Conservation (phyloP, 2,329 filamentous ascomycete genomes). For the Curvularia verruculosa region DNA sequence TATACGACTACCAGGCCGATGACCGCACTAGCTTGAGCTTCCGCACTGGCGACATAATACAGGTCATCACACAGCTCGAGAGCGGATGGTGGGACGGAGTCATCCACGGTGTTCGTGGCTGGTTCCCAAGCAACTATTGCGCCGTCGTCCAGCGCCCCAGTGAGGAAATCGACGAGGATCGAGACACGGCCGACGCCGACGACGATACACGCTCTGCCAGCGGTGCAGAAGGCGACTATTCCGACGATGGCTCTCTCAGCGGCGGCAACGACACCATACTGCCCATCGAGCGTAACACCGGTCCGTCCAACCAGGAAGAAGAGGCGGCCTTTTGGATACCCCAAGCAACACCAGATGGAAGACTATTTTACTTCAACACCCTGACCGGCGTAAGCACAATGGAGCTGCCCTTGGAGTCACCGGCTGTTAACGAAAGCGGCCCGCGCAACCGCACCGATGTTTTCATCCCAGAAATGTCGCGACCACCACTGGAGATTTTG, state of each 20-base stretch:
- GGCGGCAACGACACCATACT: constrained; percentile 52
- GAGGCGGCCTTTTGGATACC: constrained; percentile 98
- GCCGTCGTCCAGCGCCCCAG: constrained; percentile 79
- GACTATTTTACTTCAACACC: constrained; percentile 97
- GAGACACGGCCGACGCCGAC: constrained; percentile 60
- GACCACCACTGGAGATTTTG: constrained; percentile 89
- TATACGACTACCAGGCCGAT: constrained; percentile 96
- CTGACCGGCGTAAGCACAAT: constrained; percentile 93
- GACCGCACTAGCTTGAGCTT: constrained; percentile 97
- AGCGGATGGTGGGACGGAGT: constrained; percentile 99
- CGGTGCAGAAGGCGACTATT: constrained; percentile 47
- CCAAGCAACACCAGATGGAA: constrained; percentile 90
- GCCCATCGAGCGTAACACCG: constrained; percentile 70
- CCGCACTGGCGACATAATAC: constrained; percentile 94
- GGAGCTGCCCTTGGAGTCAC: constrained; percentile 92
- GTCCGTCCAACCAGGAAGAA: constrained; percentile 65
- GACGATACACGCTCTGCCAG: constrained; percentile 55
- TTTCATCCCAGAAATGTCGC: constrained; percentile 84
- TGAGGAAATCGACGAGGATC: constrained; percentile 70
- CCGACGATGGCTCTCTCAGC: constrained; percentile 55
- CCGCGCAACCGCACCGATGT: constrained; percentile 89
- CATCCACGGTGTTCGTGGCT: constrained; percentile 93
- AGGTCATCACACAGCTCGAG: constrained; percentile 96
- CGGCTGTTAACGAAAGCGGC: constrained; percentile 79
- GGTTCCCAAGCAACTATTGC: constrained; percentile 99